phyloP scores from a whole-genome alignment of 192 early-diverging fungal species.

The Gaertneriomyces sp. region DNA sequence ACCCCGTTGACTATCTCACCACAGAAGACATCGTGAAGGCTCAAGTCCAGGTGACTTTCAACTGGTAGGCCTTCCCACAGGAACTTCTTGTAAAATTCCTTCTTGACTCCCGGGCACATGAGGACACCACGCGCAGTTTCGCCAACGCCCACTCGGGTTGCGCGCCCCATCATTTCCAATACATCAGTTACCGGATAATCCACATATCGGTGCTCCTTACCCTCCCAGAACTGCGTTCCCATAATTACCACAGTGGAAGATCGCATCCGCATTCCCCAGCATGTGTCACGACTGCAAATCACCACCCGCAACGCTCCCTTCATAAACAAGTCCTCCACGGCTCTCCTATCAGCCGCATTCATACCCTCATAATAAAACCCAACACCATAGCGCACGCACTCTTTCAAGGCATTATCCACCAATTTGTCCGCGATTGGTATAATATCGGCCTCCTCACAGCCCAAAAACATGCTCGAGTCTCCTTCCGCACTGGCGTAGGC shows the following conservation, averaged over 20 bases:
- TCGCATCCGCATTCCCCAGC: slow-evolving; percentile 84
- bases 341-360: slow-evolving; percentile 63
- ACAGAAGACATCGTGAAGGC: slow-evolving; percentile 96
- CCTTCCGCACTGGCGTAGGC: slow-evolving; percentile 79
- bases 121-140: slow-evolving; percentile 74
- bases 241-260: slow-evolving; percentile 87
- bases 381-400: slow-evolving; percentile 74
- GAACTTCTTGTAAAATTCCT: slow-evolving; percentile 98
- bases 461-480: slow-evolving; percentile 68
- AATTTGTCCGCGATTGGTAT: slow-evolving; percentile 59
- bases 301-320: slow-evolving; percentile 80
- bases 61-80: slow-evolving; percentile 93
- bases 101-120: slow-evolving; percentile 92
- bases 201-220: slow-evolving; percentile 91
- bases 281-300: slow-evolving; percentile 84
- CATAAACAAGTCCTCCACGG: slow-evolving; percentile 74
- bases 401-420: slow-evolving; percentile 67
- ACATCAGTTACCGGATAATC: slow-evolving; percentile 96
- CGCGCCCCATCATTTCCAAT: slow-evolving; percentile 97
- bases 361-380: slow-evolving; percentile 92
- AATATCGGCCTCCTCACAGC: slow-evolving; percentile 62
- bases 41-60: slow-evolving; percentile 90
- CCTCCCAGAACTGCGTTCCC: slow-evolving; percentile 94
- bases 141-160: slow-evolving; percentile 59
- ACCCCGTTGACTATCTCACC: slow-evolving; percentile 93